phyloP scores from a whole-genome alignment of 306 rosid genomes.

The Hylodesmum podocarpum region DNA sequence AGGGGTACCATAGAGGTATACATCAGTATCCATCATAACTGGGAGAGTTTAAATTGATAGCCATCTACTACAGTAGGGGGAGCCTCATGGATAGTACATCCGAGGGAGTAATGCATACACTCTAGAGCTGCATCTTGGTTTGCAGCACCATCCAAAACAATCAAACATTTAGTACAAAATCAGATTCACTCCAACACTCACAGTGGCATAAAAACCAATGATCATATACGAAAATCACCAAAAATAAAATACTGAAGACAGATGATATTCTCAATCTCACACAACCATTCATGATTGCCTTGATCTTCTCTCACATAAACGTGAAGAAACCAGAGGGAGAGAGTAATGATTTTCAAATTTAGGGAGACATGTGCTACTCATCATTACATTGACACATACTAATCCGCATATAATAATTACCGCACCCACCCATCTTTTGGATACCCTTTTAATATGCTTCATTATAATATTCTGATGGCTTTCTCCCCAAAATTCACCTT shows the following conservation, averaged over 20 bases:
- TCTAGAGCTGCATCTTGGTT: neutral
- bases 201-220: neutral
- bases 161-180: neutral
- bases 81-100: neutral
- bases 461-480: neutral
- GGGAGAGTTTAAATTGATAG: neutral
- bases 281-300: constrained; percentile 22
- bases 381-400: constrained; percentile 6
- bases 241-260: neutral
- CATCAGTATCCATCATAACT: neutral
- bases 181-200: neutral
- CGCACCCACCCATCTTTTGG: neutral
- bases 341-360: neutral
- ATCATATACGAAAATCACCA: neutral
- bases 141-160: constrained; percentile 7
- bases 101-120: neutral
- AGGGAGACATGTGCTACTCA: constrained; percentile 10
- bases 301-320: constrained; percentile 16
- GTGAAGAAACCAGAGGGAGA: constrained; percentile 5
- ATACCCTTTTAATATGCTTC: constrained; percentile 2
- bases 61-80: neutral
- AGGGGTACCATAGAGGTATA: neutral
- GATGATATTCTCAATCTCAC: neutral
- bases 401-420: constrained; percentile 5
- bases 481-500: constrained; percentile 23